These are phyloP conservation scores for Aspergillus biplanus DNA, from an alignment of 495 filamentous ascomycete species.

Conservation along the genomic window DNA sequence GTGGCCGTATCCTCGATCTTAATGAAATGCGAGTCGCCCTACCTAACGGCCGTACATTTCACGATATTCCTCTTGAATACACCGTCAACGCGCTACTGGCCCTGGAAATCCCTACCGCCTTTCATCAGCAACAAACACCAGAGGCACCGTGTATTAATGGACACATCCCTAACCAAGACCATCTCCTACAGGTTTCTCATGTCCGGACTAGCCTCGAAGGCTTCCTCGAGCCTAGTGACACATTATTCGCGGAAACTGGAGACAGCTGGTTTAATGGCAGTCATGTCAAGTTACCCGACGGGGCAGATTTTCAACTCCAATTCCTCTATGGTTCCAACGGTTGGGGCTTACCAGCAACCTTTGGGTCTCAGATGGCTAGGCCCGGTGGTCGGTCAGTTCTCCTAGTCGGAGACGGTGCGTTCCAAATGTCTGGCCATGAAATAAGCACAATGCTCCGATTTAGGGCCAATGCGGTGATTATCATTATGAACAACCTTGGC, in stretches of 20 bases:
- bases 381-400: slow-evolving; percentile 53
- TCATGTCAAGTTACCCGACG: slow-evolving; percentile 11
- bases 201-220: slow-evolving; percentile 6
- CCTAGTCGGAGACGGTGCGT: slow-evolving; percentile 72
- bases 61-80: background rate
- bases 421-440: slow-evolving; percentile 75
- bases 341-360: slow-evolving; percentile 21
- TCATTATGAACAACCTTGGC: slow-evolving; percentile 69
- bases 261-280: slow-evolving; percentile 22
- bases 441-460: slow-evolving; percentile 71
- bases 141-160: background rate
- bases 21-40: background rate
- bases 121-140: background rate
- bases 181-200: background rate
- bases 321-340: slow-evolving; percentile 21
- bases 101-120: background rate
- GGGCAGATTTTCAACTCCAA: slow-evolving; percentile 21
- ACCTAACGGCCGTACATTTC: background rate
- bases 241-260: slow-evolving; percentile 17
- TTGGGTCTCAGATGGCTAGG: slow-evolving; percentile 32
- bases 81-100: background rate
- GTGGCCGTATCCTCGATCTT: background rate
- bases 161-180: too few relatives aligned
- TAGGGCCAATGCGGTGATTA: slow-evolving; percentile 64
- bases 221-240: background rate